Evolutionary conservation across 352 stramenopile species (phyloP), one percentile per base, ranked within the genome.

Genomic region (Albugo candida): DNA sequence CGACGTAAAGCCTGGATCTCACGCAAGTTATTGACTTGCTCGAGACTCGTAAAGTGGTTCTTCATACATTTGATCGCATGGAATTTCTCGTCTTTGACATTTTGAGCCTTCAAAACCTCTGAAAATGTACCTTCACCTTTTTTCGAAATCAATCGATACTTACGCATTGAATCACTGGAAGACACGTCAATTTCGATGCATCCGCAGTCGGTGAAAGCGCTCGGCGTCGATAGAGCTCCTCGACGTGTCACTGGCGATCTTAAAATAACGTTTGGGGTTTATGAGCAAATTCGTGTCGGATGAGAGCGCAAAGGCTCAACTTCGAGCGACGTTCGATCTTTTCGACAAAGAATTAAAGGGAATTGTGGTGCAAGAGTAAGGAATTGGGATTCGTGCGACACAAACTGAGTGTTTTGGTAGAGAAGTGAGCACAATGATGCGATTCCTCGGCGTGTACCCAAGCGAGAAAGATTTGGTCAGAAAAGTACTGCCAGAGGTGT

Each of bases 61-160:
- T 97, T 97, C 92, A 97, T 97, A 62, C 92, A 97, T 55, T 97
- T 97, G 59, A 97, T 97, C n/a, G 91, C 92, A 51, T 96, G 77
- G 56, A 95, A 95, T 61, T 92, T 92, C 49, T 72, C 88, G 54
- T 95, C 83, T 49, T 96, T 95, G 21, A 96, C 77, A 41, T 96
- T 95, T 45, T 94, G 78, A 16, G 81, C 81, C 60, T 92, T 93
- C 44, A 91, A 64, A 48, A 97, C 89, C 47, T 95, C 87, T 39
- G 83, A 95, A 65, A 98, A 98, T 10, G 91, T 96, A 39, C 92
- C 93, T 62, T 97, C 87, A 17, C 93, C 93, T 51, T 97, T 96
- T 55, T 95, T 96, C 27, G 92, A 80, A 44, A 96, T 74, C 45
- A 98, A 56, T 13, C 81, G 59, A 63, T 98, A 98, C 65, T 96